A percentile compares a stretch with the other conserved stretches of the same genome.
Conservation (phyloP, 768 basidiomycete species). For the Boletus subparvulus region DNA sequence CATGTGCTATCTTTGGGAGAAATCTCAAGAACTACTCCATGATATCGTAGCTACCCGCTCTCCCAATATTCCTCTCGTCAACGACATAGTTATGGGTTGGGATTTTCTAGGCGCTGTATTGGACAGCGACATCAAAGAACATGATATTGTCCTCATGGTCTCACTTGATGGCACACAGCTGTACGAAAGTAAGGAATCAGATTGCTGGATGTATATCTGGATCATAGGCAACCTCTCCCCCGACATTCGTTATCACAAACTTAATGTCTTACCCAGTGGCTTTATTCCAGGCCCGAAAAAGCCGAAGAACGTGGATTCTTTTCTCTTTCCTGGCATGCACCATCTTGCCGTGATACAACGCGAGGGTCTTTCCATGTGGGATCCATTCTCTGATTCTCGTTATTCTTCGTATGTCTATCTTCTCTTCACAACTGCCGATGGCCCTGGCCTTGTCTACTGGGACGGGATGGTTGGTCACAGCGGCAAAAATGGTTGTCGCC, state of each 20-base stretch:
- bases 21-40: not conserved
- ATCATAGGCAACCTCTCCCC: constrained; percentile 18
- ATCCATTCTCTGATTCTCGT: not conserved
- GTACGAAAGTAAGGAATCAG: constrained; percentile 11
- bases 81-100: constrained; percentile 5
- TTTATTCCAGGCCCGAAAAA: constrained; percentile 2
- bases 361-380: constrained; percentile 1
- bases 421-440: not conserved
- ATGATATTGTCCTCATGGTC: constrained; percentile 15
- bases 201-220: constrained; percentile 33
- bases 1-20: constrained; percentile 29
- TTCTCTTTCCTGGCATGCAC: constrained; percentile 1
- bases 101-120: constrained; percentile 9
- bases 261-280: not conserved
- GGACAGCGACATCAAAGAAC: constrained; percentile 6
- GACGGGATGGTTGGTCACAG: not conserved
- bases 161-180: constrained; percentile 40
- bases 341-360: not conserved
- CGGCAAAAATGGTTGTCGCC: too few species aligned
- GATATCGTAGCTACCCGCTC: not conserved
- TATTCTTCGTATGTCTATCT: not conserved
- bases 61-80: not conserved
- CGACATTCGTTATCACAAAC: too few species aligned
- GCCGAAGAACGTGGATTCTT: not conserved
- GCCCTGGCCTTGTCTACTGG: constrained; percentile 24